A percentile compares a stretch with the other conserved stretches of the same genome.
Evolutionary conservation across 202 grass and related monocot genomes (phyloP).

Genomic region (Carex arenaria): DNA sequence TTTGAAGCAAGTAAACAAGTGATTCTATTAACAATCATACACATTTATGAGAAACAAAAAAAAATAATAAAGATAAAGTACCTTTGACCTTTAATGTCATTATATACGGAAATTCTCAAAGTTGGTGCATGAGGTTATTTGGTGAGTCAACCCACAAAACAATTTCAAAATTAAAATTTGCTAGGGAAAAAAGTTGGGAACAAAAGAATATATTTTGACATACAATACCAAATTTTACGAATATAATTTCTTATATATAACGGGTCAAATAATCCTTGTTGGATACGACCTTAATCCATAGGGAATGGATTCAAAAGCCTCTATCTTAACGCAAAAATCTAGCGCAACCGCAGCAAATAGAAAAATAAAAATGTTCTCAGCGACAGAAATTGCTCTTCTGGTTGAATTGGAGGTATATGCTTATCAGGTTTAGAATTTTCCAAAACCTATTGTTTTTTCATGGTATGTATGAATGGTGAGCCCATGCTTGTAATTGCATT

Average conservation of each 20-base stretch:
- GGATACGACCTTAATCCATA: slow-evolving; percentile 14
- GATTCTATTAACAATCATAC: not conserved
- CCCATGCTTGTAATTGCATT: no score
- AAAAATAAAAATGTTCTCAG: slow-evolving; percentile 77
- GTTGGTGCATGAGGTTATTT: not conserved
- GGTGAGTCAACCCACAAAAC: not conserved
- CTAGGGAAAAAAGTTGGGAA: not conserved
- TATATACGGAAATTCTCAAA: not conserved
- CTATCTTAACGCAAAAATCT: slow-evolving; percentile 91
- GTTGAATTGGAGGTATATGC: not conserved
- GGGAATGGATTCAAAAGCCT: slow-evolving; percentile 74
- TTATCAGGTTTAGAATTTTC: no score
- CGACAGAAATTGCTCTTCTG: slow-evolving; percentile 53
- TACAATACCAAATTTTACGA: not conserved
- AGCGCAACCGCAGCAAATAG: slow-evolving; percentile 73
- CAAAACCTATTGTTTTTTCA: no score
- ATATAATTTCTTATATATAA: slow-evolving; percentile 18
- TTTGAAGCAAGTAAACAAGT: not conserved
- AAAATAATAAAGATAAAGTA: not conserved
- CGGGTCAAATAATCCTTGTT: not conserved
- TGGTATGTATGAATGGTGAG: no score
- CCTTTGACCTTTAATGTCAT: not conserved
- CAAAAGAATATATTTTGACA: not conserved
- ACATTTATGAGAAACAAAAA: not conserved
- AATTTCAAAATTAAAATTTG: not conserved